phyloP scores from a whole-genome alignment of 495 filamentous ascomycete genomes.

The Tuber brumale region DNA sequence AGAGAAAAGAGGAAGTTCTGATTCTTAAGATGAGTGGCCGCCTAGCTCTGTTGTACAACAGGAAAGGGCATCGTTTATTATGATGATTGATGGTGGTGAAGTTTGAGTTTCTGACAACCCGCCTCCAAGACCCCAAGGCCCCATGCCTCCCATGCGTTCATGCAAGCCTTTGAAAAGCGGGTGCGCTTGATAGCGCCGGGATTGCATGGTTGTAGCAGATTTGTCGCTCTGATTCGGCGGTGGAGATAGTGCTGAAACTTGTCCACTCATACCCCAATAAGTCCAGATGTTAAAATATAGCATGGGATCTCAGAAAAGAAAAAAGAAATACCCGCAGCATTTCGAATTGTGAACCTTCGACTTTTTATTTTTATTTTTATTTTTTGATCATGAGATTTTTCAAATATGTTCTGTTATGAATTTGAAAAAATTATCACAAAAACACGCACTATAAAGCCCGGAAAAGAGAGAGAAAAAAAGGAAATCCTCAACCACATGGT shows the following conservation, averaged over 20 bases:
- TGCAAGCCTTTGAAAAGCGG: background rate
- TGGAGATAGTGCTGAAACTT: background rate
- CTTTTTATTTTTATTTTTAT: background rate
- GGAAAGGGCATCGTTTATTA: background rate
- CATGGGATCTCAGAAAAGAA: background rate
- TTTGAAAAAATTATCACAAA: background rate
- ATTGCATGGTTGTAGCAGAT: background rate
- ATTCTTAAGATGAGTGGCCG: background rate
- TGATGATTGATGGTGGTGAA: background rate
- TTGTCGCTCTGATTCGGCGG: background rate
- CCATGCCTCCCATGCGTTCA: background rate
- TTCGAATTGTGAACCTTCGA: background rate
- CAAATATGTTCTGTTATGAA: background rate
- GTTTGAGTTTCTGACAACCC: background rate
- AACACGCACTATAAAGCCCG: background rate
- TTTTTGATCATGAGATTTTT: background rate
- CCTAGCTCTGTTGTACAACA: background rate
- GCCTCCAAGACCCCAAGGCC: background rate
- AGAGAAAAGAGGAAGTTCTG: slow-evolving; percentile 2
- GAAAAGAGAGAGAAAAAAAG: background rate
- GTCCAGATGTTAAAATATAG: background rate
- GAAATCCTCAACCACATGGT: background rate
- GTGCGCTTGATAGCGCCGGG: background rate
- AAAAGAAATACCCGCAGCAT: background rate
- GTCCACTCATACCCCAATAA: background rate